Evolutionary conservation across 257 asterid species (phyloP).

Genomic region (Sherardia arvensis): DNA sequence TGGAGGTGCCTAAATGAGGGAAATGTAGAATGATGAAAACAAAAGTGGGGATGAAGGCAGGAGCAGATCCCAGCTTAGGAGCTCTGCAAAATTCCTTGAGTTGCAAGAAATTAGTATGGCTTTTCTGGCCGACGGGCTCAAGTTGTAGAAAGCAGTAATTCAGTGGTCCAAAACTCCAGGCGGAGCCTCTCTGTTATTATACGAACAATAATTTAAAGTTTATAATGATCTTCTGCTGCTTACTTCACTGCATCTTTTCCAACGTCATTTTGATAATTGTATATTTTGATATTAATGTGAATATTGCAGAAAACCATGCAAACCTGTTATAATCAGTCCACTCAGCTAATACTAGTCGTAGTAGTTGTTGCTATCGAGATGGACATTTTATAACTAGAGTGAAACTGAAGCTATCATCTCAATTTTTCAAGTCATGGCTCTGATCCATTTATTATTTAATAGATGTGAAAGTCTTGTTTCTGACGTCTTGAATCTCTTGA

Average conservation of each 20-base stretch:
- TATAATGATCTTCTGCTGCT: constrained; percentile 4
- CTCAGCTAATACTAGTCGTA: neutral
- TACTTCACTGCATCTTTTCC: neutral
- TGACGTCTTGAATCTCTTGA: no score
- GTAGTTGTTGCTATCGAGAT: neutral
- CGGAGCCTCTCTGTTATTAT: no score
- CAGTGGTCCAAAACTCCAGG: constrained; percentile 21
- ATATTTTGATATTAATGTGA: neutral
- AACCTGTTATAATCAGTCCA: constrained; percentile 4
- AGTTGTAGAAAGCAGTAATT: neutral
- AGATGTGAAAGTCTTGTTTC: no score
- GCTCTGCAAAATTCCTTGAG: constrained; percentile 16
- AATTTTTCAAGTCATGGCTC: no score
- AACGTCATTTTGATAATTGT: no score
- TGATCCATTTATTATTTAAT: no score
- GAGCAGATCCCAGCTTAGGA: neutral
- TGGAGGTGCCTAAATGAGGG: neutral
- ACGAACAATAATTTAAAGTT: neutral
- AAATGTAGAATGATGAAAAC: neutral
- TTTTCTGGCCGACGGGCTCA: neutral
- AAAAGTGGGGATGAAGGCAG: neutral
- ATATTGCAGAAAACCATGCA: constrained; percentile 2
- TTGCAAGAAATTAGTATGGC: constrained; percentile 19
- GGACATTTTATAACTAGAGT: neutral
- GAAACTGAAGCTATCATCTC: neutral